Evolutionary conservation across 2,329 filamentous ascomycete genomes (phyloP), one percentile per base, ranked within the genome.

Genomic region (Aspergillus sp.): DNA sequence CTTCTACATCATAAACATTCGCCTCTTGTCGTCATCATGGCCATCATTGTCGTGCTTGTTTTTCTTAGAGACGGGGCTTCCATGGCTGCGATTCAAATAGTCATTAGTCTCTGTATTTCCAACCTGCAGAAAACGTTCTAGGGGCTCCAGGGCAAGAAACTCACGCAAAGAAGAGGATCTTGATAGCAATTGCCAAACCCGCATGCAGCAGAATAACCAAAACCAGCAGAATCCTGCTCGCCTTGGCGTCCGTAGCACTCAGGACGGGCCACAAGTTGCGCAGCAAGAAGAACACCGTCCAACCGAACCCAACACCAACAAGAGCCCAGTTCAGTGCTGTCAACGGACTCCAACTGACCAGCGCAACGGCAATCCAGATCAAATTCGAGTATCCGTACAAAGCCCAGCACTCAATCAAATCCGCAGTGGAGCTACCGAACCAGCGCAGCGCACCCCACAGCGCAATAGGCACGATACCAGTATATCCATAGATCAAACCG

Each of bases 311-410:
- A 54, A 96, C 77, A 25, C 81, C 90, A 13, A 96, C 90, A 67
- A 98, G 95, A 15, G 89, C 81, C 80, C 88, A 97, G 74, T 98
- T 98, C 56, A 98, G 80, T 48, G 89, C 82, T 47, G 82, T 83
- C 59, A 96, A 74, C 46, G 86, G 86, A 54, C 86, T 91, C 87
- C 90, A 96, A 65, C 86, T 90, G 57, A 96, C 88, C 53, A 95
- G 73, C 43, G 93, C 90, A 39, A 98, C 90, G 2, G 86, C 88
- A 59, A 98, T 90, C 93, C 93, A 98, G 63, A 98, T 88, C 61
- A 98, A 76, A 73, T 98, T 98, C 49, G 86, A 82, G 75, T 98
- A 98, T 47, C 93, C 93, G 69, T 97, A 98, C 32, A 98, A 76
- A 50, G 90, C 88, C 83, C 88, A 90, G 75, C 90, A 95, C 74